Evolutionary conservation across 495 filamentous ascomycete species (phyloP).

Genomic region (Aspergillus egyptiacus): DNA sequence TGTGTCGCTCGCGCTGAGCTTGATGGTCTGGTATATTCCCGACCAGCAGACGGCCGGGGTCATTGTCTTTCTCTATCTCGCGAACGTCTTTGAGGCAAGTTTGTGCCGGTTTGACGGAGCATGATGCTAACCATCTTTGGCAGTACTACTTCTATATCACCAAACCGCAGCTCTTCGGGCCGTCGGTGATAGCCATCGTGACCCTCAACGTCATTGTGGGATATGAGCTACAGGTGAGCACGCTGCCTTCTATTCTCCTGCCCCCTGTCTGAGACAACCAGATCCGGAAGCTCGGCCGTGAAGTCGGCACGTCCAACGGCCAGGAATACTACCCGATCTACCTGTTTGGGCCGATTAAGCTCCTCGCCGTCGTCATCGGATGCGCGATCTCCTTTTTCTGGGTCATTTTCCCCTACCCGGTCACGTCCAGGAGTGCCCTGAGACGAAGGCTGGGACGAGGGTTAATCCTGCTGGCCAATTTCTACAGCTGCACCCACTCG

Average conservation of each 20-base stretch:
- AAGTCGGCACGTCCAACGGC: slow-evolving; percentile 50
- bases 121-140: background rate
- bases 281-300: slow-evolving; percentile 58
- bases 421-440: slow-evolving; percentile 62
- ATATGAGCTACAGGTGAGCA: slow-evolving; percentile 62
- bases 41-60: slow-evolving; percentile 55
- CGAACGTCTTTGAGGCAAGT: slow-evolving; percentile 52
- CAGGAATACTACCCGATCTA: slow-evolving; percentile 67
- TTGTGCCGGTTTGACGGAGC: background rate
- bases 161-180: slow-evolving; percentile 51
- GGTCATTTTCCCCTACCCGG: slow-evolving; percentile 70
- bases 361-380: slow-evolving; percentile 63
- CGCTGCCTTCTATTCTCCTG: too few species aligned
- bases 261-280: too few species aligned
- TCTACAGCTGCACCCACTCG: slow-evolving; percentile 62
- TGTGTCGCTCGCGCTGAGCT: slow-evolving; percentile 53
- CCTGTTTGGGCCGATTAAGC: slow-evolving; percentile 60
- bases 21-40: slow-evolving; percentile 72
- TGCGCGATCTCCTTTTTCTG: slow-evolving; percentile 69
- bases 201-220: slow-evolving; percentile 65
- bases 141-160: slow-evolving; percentile 62
- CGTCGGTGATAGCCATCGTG: slow-evolving; percentile 57
- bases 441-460: slow-evolving; percentile 58
- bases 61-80: slow-evolving; percentile 63
- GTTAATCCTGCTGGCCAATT: slow-evolving; percentile 66